Base-by-base conservation (phyloP, 805 yeast species). In the Wickerhamomyces pijperi region DNA sequence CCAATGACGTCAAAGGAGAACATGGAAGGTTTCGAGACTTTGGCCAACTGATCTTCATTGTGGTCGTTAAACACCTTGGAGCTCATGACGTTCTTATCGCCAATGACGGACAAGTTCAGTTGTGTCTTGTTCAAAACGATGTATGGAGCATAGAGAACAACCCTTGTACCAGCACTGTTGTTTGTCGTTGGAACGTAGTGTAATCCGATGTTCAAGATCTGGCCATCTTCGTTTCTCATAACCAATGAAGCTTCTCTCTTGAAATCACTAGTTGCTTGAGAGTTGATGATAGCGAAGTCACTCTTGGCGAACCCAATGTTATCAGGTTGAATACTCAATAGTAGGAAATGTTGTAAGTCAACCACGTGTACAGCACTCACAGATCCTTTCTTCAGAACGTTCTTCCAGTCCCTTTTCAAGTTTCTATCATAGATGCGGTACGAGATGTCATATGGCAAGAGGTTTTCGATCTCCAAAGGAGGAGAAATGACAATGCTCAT, bases 101-200 rank as follows among this genome's bases (percentile, higher is more conserved):
- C 78, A 37, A 68, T 63, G 14, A 87, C 58, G 36, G 64, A 67
- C 13, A 92, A 45, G 46, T 75, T 75, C 43, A 69, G 71, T 2
- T 83, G 88, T 0, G 95, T 85, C 50, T 82, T 68, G 58, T 92
- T 94, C 45, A 88, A 64, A 15, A 92, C 63, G 35, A 92, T 67
- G 53, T 90, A 92, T 0, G 97, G 97, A 0, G 95, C 65, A 53
- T 76, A 86, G n/a, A 92, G 66, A 12, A 73, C 71, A 2, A 86
- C 70, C 45, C 75, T 72, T 45, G 78, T 63, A 23, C 86, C 83
- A 3, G 81, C 69, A 28, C 75, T 71, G 9, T 70, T 64, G 0
- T 68, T 66, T 12, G 64, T 67, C 17, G 66, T 60, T 17, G 64
- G 65, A 35, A 70, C 68, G 54, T 87, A 90, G 43, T 76, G 78